Conservation (phyloP, 441 rosid genomes). For the Lagerstroemia fauriei region DNA sequence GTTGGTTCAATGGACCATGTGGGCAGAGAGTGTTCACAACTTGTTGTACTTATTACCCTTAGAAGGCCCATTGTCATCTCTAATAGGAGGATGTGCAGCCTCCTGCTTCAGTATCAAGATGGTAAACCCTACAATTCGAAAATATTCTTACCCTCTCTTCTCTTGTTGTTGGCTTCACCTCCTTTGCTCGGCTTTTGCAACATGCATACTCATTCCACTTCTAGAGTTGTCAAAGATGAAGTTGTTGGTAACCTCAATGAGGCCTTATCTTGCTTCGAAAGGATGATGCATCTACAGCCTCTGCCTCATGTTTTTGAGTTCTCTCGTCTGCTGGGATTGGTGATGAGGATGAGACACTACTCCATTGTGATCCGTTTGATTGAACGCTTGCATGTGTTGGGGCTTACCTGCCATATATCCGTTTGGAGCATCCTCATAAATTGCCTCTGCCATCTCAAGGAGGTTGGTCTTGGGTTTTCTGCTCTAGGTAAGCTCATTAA, state of each 20-base stretch:
- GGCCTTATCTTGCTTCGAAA: neutral
- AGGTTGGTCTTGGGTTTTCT: constrained; percentile 29
- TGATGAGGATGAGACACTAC: constrained; percentile 7
- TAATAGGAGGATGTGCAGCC: neutral
- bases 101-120: neutral
- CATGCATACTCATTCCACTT: neutral
- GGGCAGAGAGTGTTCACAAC: neutral
- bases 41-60: neutral
- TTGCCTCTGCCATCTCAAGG: constrained; percentile 24
- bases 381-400: neutral
- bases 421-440: constrained; percentile 26
- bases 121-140: neutral
- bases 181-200: neutral
- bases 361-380: neutral
- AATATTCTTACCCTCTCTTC: neutral
- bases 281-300: neutral
- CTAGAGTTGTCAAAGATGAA: neutral
- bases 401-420: neutral
- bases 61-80: neutral
- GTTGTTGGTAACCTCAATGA: neutral
- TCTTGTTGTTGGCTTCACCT: neutral
- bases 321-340: constrained; percentile 3
- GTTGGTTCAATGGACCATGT: neutral
- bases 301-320: constrained; percentile 4
- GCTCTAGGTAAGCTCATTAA: constrained; percentile 36